phyloP scores from a whole-genome alignment of 768 basidiomycete genomes.

The Piloderma croceum region DNA sequence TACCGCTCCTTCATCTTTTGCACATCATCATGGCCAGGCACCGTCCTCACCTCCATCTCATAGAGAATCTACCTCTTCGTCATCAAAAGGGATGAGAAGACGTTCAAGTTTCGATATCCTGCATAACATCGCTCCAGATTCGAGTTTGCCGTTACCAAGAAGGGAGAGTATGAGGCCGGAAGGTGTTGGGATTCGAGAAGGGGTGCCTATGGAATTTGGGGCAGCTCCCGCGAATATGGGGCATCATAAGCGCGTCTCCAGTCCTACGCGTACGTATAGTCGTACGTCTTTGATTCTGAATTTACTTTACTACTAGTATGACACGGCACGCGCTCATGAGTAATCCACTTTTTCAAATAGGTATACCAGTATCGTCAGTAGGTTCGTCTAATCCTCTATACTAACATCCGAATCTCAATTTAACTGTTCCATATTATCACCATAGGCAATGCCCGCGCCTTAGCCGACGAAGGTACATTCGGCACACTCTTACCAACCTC shows the following conservation, averaged over 20 bases:
- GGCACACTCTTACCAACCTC: too few relatives aligned
- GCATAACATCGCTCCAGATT: slow-evolving; percentile 68
- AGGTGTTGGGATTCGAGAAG: slow-evolving; percentile 64
- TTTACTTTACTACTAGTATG: slow-evolving; percentile 13
- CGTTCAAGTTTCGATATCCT: slow-evolving; percentile 71
- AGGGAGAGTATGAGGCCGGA: slow-evolving; percentile 39
- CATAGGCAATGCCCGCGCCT: slow-evolving; percentile 75
- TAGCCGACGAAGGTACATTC: slow-evolving; percentile 78
- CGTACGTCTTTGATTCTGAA: slow-evolving; percentile 46
- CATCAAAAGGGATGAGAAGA: slow-evolving; percentile 48
- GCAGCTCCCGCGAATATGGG: slow-evolving; percentile 32
- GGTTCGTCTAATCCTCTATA: slow-evolving; percentile 42
- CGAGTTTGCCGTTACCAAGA: slow-evolving; percentile 63
- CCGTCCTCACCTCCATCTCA: slow-evolving; percentile 21
- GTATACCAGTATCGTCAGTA: slow-evolving; percentile 73
- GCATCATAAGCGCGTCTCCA: slow-evolving; percentile 49
- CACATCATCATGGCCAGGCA: slow-evolving; percentile 30
- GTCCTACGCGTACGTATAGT: slow-evolving; percentile 74
- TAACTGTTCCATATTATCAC: slow-evolving; percentile 5
- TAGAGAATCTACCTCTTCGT: too few relatives aligned
- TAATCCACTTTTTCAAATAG: slow-evolving; percentile 33
- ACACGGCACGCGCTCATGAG: slow-evolving; percentile 3
- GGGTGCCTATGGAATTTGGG: slow-evolving; percentile 59
- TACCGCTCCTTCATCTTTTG: too few relatives aligned
- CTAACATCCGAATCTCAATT: background rate